Base-by-base conservation (phyloP, 2,329 filamentous ascomycete species). In the Amauroascus niger region DNA sequence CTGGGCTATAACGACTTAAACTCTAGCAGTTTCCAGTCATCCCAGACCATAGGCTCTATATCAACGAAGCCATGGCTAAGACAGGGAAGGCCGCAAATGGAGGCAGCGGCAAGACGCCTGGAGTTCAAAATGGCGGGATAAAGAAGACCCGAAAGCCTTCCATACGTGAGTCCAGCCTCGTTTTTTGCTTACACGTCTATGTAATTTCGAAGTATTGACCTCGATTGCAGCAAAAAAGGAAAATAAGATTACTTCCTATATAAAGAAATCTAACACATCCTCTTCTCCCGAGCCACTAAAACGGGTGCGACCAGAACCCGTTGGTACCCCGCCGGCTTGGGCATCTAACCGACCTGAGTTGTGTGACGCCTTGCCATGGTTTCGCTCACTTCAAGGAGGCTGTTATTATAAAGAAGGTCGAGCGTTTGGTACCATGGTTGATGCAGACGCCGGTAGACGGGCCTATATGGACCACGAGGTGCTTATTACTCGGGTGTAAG, bases 331-430 rank as follows among this genome's bases (percentile, higher is more conserved):
- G 6, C 66, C 70, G 9, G 76, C 81, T 0, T 85, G 80, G 79
- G 74, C 81, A 0, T 70, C 78, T 61, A 68, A 68, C 33, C 75
- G 84, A 3, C 78, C 81, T 54, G 76, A 77, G 13, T 68, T 88
- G 0, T 85, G 79, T 58, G 81, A 87, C 60, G 75, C 81, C 0
- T 62, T 87, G 0, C 74, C 77, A 0, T 85, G 81, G 66, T 87
- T 80, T 65, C 77, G 74, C 13, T 69, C 78, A 1, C 79, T 80
- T 35, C 79, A 88, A 59, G 74, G 79, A 1, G 81, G 80, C 4
- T 71, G 76, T 3, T 81, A 88, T 52, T 71, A 72, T 0, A 70
- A 67, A 0, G 67, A 75, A 1, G 69, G 71, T 0, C 64, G 79
- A n/a, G 75, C 75, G 1, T 71, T 72, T 41, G 81, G 79, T 0